A percentile compares a stretch with the other conserved stretches of the same genome.
Evolutionary conservation across 805 yeast genomes (phyloP).

Genomic region (Vanderwaltozyma verrucispora): DNA sequence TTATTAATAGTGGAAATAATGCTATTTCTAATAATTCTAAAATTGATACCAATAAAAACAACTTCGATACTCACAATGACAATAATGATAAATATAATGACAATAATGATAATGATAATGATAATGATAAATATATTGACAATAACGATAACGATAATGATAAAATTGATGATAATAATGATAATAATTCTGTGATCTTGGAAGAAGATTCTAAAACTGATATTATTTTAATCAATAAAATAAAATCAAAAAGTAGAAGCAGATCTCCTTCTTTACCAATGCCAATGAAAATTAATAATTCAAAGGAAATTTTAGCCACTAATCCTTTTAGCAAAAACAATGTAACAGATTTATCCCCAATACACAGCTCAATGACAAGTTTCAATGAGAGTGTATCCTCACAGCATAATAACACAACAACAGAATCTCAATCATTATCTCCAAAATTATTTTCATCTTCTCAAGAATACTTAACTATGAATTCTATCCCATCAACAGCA

Average conservation of each 20-base stretch:
- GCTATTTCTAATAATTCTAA: too few species aligned
- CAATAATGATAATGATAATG: not conserved
- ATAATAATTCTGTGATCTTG: not conserved
- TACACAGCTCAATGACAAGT: not conserved
- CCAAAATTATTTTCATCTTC: not conserved
- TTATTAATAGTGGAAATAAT: too few species aligned
- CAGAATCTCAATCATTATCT: not conserved
- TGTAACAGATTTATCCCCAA: not conserved
- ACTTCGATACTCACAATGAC: too few species aligned
- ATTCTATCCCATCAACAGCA: slow-evolving; percentile 4
- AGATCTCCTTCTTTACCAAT: not conserved
- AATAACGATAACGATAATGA: not conserved
- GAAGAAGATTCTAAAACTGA: too few species aligned
- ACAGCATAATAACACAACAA: not conserved
- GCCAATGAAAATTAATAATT: too few species aligned
- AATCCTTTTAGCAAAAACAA: slow-evolving; percentile 9
- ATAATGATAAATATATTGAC: not conserved
- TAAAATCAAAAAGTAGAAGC: not conserved
- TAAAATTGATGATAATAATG: not conserved
- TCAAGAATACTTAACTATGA: not conserved
- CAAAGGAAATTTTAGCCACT: slow-evolving; percentile 1
- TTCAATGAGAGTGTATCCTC: not conserved
- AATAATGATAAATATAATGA: not conserved
- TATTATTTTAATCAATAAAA: not conserved
- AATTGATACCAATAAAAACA: too few species aligned